These are phyloP conservation scores for Allantophomopsis cytisporea DNA, from an alignment of 2,329 filamentous ascomycete species.

Conservation along the genomic window DNA sequence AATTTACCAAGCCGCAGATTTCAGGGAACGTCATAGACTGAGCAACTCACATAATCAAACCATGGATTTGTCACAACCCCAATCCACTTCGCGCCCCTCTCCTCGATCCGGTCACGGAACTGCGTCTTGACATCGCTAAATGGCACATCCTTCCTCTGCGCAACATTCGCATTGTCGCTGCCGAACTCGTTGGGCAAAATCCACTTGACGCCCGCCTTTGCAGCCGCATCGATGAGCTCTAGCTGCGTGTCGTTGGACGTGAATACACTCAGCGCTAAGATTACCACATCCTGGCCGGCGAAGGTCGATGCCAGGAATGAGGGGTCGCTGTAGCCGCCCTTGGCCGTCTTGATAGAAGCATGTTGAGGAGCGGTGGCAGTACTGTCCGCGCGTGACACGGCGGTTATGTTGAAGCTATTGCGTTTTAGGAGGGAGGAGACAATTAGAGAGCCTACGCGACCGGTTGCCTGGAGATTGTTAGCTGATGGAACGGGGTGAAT, in stretches of 20 bases:
- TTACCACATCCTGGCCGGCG: constrained; percentile 35
- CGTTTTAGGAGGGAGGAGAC: no score
- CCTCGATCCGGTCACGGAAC: constrained; percentile 22
- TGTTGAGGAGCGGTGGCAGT: constrained; percentile 16
- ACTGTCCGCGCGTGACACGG: constrained; percentile 30
- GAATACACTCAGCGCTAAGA: constrained; percentile 34
- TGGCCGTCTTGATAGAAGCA: constrained; percentile 24
- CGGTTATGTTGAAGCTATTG: constrained; percentile 24
- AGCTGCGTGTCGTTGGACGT: constrained; percentile 30
- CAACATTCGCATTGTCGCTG: constrained; percentile 1
- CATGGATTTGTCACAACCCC: constrained; percentile 30
- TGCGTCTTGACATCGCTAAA: constrained; percentile 8
- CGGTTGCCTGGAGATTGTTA: no score
- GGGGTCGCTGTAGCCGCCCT: constrained; percentile 29
- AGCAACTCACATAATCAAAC: constrained; percentile 29
- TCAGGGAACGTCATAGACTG: no score
- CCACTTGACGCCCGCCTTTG: constrained; percentile 36
- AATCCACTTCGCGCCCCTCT: constrained; percentile 21
- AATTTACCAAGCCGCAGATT: no score
- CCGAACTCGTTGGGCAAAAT: constrained; percentile 39
- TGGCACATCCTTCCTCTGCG: constrained; percentile 15
- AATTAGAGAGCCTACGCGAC: no score
- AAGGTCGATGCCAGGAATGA: constrained; percentile 32
- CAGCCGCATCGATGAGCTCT: constrained; percentile 38
- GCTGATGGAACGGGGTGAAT: no score